phyloP scores from a whole-genome alignment of 176 grass and related monocot species.

The Juncus effusus region DNA sequence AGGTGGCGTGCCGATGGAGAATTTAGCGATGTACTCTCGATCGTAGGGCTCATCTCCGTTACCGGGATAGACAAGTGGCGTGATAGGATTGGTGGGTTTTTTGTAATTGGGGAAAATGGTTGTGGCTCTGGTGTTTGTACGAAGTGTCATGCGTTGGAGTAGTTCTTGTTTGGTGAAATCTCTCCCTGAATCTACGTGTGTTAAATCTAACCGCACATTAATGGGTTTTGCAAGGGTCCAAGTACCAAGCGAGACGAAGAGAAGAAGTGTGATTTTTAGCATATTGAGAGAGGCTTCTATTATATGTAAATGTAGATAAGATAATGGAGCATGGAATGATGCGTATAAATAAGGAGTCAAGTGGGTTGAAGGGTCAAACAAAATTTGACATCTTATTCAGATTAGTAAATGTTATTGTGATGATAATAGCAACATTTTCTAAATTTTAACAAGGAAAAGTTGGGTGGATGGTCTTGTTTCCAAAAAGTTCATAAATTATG shows the following conservation, averaged over 20 bases:
- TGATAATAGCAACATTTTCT: too few relatives aligned
- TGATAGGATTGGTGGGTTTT: not conserved
- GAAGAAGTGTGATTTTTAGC: constrained; percentile 4
- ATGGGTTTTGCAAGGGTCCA: not conserved
- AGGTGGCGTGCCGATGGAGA: constrained; percentile 44
- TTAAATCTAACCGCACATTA: constrained; percentile 37
- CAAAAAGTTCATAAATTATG: too few relatives aligned
- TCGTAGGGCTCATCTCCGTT: not conserved
- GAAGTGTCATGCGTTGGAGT: constrained; percentile 29
- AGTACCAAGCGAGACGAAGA: constrained; percentile 12
- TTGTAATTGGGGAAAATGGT: not conserved
- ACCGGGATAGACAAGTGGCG: not conserved
- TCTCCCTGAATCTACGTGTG: constrained; percentile 40
- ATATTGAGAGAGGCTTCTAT: not conserved
- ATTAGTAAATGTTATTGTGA: too few relatives aligned
- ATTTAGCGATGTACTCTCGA: constrained; percentile 35
- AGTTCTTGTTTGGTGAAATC: constrained; percentile 49
- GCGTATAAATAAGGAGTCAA: too few relatives aligned
- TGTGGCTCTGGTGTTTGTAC: constrained; percentile 25
- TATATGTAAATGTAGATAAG: too few relatives aligned
- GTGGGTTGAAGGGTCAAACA: too few relatives aligned
- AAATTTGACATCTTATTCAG: too few relatives aligned
- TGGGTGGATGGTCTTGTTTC: too few relatives aligned
- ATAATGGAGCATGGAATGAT: too few relatives aligned
- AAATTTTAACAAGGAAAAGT: too few relatives aligned